phyloP scores from a whole-genome alignment of 148 eudicot genomes.

The Camellia granthamiana region DNA sequence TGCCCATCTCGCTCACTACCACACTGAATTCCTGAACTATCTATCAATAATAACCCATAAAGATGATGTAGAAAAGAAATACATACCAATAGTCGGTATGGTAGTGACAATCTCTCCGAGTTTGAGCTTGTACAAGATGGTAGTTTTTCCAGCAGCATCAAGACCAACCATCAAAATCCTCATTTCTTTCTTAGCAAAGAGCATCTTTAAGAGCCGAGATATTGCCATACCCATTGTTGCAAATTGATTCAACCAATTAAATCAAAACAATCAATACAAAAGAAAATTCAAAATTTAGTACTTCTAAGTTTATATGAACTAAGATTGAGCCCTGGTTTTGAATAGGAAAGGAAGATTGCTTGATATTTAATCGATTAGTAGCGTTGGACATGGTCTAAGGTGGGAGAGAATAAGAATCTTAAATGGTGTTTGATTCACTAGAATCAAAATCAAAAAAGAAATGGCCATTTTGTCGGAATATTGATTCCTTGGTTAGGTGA shows the following conservation, averaged over 20 bases:
- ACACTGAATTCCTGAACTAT: no score
- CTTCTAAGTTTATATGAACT: not conserved
- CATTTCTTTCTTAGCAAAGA: conserved; percentile 82
- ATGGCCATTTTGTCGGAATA: no score
- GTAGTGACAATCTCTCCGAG: conserved; percentile 84
- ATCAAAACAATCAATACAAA: not conserved
- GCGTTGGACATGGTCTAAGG: not conserved
- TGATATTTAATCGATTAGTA: not conserved
- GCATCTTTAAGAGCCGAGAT: conserved; percentile 45
- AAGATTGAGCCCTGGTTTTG: not conserved
- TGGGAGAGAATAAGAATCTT: conserved; percentile 16
- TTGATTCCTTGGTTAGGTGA: no score
- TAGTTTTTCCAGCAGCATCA: conserved; percentile 86
- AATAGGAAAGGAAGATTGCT: not conserved
- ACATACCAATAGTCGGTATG: conserved; percentile 77
- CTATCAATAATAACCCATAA: no score
- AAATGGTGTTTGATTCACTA: no score
- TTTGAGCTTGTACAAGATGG: conserved; percentile 76
- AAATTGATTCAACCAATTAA: conserved; percentile 11
- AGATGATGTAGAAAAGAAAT: not conserved
- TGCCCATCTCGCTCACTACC: no score
- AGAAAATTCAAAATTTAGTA: not conserved
- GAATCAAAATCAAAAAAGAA: no score
- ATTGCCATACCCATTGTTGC: conserved; percentile 62
- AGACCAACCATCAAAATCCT: conserved; percentile 89